phyloP scores from a whole-genome alignment of 352 stramenopile species.

The Globisporangium acanthophoron region DNA sequence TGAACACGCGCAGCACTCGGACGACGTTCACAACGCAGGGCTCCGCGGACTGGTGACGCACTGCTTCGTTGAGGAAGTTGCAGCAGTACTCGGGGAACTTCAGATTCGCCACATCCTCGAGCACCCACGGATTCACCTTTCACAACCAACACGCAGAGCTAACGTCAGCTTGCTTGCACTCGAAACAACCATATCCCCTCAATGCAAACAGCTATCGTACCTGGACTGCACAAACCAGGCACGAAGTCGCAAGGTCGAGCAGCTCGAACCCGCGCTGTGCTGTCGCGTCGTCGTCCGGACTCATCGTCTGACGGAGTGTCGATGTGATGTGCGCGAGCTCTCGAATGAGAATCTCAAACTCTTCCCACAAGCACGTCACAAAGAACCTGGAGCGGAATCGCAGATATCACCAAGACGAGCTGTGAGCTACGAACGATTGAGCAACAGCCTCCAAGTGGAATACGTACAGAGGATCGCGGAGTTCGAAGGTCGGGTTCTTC shows the following conservation, averaged over 20 bases:
- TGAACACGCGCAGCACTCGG: conserved; percentile 64
- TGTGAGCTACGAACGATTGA: not conserved
- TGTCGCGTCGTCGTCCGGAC: conserved; percentile 56
- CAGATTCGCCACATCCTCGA: conserved; percentile 44
- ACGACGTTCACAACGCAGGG: conserved; percentile 57
- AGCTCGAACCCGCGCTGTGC: conserved; percentile 61
- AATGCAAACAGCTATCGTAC: conserved; percentile 14
- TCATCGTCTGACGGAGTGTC: conserved; percentile 52
- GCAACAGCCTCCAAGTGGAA: not conserved
- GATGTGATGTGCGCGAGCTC: conserved; percentile 67
- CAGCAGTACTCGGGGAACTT: conserved; percentile 67
- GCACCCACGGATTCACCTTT: conserved; percentile 60
- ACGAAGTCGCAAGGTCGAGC: conserved; percentile 70
- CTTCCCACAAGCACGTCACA: conserved; percentile 67
- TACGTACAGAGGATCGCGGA: conserved; percentile 88
- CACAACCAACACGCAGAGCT: not conserved
- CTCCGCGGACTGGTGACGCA: conserved; percentile 56
- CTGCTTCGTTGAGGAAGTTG: conserved; percentile 57
- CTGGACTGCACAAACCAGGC: conserved; percentile 67
- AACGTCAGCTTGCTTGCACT: not conserved
- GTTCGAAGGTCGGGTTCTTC: conserved; percentile 89
- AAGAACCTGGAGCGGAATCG: conserved; percentile 44
- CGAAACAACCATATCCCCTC: not conserved
- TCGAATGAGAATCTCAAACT: conserved; percentile 70
- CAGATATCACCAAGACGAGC: not conserved